phyloP scores from a whole-genome alignment of 306 rosid species.

The Quercus wislizeni region DNA sequence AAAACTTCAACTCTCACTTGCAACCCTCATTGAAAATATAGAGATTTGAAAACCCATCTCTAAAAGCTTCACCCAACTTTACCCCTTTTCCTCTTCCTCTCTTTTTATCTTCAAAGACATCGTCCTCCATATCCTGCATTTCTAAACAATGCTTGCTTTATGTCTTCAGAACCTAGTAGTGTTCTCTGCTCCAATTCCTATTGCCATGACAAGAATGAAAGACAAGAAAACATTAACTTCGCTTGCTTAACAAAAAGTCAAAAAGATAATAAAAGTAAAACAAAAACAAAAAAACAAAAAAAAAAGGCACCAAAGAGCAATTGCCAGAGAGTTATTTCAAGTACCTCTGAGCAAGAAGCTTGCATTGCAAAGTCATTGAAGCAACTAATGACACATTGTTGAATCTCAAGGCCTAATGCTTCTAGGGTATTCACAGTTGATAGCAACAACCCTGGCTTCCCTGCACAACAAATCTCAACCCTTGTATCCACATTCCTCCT shows the following conservation, averaged over 20 bases:
- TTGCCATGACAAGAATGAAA: constrained; percentile 16
- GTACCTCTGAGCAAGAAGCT: constrained; percentile 93
- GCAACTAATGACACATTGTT: constrained; percentile 88
- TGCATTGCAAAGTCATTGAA: constrained; percentile 94
- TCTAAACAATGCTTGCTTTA: constrained; percentile 78
- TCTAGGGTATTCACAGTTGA: constrained; percentile 77
- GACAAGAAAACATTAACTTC: not conserved
- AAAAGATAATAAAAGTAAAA: not conserved
- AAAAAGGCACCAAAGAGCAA: not conserved
- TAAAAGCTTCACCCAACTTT: constrained; percentile 13
- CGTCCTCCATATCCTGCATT: constrained; percentile 96
- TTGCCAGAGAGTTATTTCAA: not conserved
- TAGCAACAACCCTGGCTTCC: constrained; percentile 70
- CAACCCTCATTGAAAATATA: constrained; percentile 26
- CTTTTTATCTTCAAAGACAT: constrained; percentile 47
- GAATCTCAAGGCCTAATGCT: constrained; percentile 88
- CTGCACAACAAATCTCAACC: constrained; percentile 79
- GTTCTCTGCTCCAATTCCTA: constrained; percentile 55
- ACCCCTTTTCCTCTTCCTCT: not conserved
- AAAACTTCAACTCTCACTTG: not conserved
- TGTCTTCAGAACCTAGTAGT: constrained; percentile 50
- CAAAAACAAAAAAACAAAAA: not conserved
- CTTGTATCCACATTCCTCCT: constrained; percentile 52
- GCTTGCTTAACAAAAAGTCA: not conserved
- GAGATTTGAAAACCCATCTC: constrained; percentile 13